Evolutionary conservation across 805 yeast species (phyloP), one percentile per base, ranked within the genome.

Genomic region (Starmerella scarabaei): DNA sequence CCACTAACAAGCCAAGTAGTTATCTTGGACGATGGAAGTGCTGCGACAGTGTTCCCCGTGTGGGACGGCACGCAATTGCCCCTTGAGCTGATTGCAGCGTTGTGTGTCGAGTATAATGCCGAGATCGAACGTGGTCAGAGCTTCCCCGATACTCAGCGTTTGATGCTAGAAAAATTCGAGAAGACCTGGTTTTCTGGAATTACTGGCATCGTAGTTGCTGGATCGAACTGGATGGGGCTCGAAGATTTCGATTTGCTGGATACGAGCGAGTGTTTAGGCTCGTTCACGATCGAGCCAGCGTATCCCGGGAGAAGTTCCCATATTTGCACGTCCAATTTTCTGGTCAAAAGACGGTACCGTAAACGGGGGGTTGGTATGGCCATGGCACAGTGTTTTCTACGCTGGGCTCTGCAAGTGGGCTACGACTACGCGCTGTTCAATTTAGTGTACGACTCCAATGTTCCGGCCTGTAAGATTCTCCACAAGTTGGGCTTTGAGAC

Each of bases 231-330:
- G 15, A 17, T 21, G 15, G 18, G 32, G 24, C 55, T 61, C 30
- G 52, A 68, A 18, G 73, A 70, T 47, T 34, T 50, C 16, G 62
- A 49, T 53, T 36, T 71, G 78, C 37, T 84, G 79, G 55, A 97
- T 95, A 93, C 85, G 44, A 83, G 81, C 52, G 86, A 80, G 55
- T 88, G 96, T 56, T 65, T 91, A 35, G 98, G 97, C 0, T 72
- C 86, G 1, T 85, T 88, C 55, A 77, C 71, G 56, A 69, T 88
- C 45, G 80, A 80, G 48, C 91, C 96, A 2, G 80, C 83, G 53
- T 88, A 78, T 55, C 94, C 96, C 0, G 97, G 97, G 2, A 66
- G 97, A 33, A 79, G 91, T 16, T 75, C 93, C 0, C 96, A 88
- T 55, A 78, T 91, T n/a, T 85, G 93, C 52, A 81, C 93, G 0